These are phyloP conservation scores for Kuraishia borneana DNA, from an alignment of 805 yeast genomes.

Conservation along the genomic window DNA sequence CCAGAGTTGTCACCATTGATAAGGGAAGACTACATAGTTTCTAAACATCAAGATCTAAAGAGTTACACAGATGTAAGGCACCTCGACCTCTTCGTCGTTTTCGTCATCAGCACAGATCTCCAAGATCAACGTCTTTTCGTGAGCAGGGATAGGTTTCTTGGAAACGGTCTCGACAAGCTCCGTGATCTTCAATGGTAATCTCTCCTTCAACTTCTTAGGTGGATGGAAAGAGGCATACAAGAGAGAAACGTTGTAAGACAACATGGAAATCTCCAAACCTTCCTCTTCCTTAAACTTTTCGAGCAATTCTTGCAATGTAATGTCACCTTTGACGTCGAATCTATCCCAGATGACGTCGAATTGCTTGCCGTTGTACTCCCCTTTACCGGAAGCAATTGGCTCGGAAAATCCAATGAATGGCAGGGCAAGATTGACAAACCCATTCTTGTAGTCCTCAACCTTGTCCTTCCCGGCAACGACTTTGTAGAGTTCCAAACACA, in stretches of 20 bases:
- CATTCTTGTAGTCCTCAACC: conserved; percentile 84
- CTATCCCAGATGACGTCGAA: conserved; percentile 95
- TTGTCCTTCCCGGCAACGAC: conserved; percentile 66
- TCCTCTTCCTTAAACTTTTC: conserved; percentile 71
- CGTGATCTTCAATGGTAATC: conserved; percentile 56
- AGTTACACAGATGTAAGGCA: conserved; percentile 68
- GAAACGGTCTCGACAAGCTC: conserved; percentile 76
- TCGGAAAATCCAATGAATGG: conserved; percentile 97
- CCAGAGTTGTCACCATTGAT: conserved; percentile 37
- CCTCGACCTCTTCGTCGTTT: conserved; percentile 91
- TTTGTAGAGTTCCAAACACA: conserved; percentile 84
- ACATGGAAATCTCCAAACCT: conserved; percentile 82
- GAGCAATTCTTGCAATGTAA: conserved; percentile 63
- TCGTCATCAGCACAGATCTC: conserved; percentile 91
- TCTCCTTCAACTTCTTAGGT: conserved; percentile 76
- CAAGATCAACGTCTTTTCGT: conserved; percentile 67
- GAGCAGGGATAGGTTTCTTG: conserved; percentile 67
- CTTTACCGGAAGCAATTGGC: conserved; percentile 80
- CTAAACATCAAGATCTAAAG: not conserved
- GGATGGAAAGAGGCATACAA: conserved; percentile 92
- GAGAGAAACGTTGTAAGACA: conserved; percentile 82
- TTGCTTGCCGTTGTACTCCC: conserved; percentile 64
- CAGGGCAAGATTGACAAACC: conserved; percentile 82
- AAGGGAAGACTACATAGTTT: conserved; percentile 25
- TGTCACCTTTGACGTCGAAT: conserved; percentile 69